phyloP scores from a whole-genome alignment of 1,284 basidiomycete genomes.

The Trichosporon coremiiforme region DNA sequence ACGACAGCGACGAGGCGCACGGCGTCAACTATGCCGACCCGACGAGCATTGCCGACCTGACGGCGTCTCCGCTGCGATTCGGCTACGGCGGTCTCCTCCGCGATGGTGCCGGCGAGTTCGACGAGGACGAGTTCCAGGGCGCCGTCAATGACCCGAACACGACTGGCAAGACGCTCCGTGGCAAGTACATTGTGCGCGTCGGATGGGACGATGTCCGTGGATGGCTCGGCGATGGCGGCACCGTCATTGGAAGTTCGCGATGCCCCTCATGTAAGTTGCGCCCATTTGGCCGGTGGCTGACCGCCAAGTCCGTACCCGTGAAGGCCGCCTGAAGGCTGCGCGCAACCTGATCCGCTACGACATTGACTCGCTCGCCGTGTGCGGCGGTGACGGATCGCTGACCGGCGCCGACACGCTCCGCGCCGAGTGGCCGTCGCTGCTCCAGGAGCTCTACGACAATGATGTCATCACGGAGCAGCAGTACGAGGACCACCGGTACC shows the following conservation, averaged over 20 bases:
- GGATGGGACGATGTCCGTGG: conserved; percentile 98
- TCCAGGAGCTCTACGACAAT: conserved; percentile 68
- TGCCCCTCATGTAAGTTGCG: conserved; percentile 66
- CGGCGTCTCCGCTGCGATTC: conserved; percentile 65
- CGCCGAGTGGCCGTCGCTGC: conserved; percentile 86
- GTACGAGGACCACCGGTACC: conserved; percentile 69
- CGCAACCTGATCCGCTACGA: conserved; percentile 91
- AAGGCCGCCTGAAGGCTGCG: conserved; percentile 84
- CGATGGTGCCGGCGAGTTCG: conserved; percentile 81
- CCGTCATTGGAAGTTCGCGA: conserved; percentile 92
- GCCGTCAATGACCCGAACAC: conserved; percentile 55
- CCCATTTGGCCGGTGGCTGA: neutral
- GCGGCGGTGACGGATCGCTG: conserved; percentile 93
- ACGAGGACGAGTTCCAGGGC: conserved; percentile 45
- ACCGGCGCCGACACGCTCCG: conserved; percentile 95
- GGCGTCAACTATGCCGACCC: conserved; percentile 42
- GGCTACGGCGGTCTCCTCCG: conserved; percentile 86
- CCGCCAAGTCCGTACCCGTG: conserved; percentile 68
- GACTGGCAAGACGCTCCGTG: conserved; percentile 68
- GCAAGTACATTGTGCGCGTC: conserved; percentile 90
- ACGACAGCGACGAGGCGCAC: conserved; percentile 27
- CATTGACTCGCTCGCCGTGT: conserved; percentile 94
- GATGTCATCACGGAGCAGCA: conserved; percentile 76
- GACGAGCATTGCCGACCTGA: conserved; percentile 40
- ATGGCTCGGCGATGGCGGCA: conserved; percentile 95